These are phyloP conservation scores for Pezicula carpinea DNA, from an alignment of 2,329 filamentous ascomycete species.

Conservation along the genomic window DNA sequence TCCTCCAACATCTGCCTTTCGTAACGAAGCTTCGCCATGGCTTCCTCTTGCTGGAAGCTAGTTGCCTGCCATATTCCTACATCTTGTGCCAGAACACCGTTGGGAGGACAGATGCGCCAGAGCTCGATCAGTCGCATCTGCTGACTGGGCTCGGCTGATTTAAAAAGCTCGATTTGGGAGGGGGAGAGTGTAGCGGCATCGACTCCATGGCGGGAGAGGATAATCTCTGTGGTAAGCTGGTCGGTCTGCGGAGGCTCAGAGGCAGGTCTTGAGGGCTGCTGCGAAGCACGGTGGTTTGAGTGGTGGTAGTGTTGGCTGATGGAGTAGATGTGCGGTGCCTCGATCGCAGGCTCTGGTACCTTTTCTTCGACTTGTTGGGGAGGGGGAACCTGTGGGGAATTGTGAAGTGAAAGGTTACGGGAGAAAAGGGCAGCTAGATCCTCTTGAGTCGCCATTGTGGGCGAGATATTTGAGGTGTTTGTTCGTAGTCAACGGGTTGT, in stretches of 20 bases:
- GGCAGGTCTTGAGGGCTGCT: conserved; percentile 40
- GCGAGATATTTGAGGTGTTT: conserved; percentile 31
- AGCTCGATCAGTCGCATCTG: conserved; percentile 73
- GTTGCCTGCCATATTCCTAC: conserved; percentile 52
- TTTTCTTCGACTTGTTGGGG: conserved; percentile 18
- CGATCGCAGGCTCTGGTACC: conserved; percentile 25
- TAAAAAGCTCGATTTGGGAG: conserved; percentile 75
- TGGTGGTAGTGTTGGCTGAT: conserved; percentile 82
- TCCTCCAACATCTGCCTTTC: conserved; percentile 44
- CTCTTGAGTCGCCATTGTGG: conserved; percentile 65
- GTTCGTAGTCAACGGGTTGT: conserved; percentile 26
- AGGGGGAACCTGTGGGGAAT: conserved; percentile 24
- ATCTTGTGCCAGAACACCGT: conserved; percentile 51
- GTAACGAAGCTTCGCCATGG: conserved; percentile 53
- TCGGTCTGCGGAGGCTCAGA: conserved; percentile 48
- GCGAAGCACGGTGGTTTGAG: conserved; percentile 59
- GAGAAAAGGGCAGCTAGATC: conserved; percentile 79
- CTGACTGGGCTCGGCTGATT: conserved; percentile 67
- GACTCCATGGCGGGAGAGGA: conserved; percentile 64
- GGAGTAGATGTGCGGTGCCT: conserved; percentile 58
- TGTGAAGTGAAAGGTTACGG: conserved; percentile 63
- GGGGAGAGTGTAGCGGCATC: conserved; percentile 65
- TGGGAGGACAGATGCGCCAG: conserved; percentile 77
- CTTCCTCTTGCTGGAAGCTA: conserved; percentile 49
- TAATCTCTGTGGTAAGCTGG: conserved; percentile 46